phyloP scores from a whole-genome alignment of 768 basidiomycete genomes.

The Termitomyces sp. region DNA sequence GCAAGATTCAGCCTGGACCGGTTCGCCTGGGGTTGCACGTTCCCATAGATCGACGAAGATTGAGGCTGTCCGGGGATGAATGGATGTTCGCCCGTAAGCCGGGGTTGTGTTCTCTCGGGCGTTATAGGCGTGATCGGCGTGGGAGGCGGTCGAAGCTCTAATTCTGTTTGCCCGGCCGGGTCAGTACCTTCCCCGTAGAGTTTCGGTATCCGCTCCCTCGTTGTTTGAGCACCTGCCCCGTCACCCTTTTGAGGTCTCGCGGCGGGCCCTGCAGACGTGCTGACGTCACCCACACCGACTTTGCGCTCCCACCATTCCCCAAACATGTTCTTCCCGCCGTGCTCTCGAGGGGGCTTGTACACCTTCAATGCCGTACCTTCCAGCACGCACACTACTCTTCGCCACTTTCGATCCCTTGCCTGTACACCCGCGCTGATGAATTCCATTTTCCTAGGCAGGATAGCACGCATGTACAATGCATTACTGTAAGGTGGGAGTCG shows the following conservation, averaged over 20 bases:
- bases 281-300: slow-evolving; percentile 69
- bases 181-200: slow-evolving; percentile 15
- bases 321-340: slow-evolving; percentile 46
- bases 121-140: slow-evolving; percentile 11
- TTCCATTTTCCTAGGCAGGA: slow-evolving; percentile 92
- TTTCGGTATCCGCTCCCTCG: slow-evolving; percentile 14
- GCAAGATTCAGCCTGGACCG: slow-evolving; percentile 41
- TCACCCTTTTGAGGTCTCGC: slow-evolving; percentile 19
- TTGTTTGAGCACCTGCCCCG: slow-evolving; percentile 15
- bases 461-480: slow-evolving; percentile 71
- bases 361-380: slow-evolving; percentile 90
- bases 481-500: slow-evolving; percentile 80
- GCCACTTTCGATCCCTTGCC: slow-evolving; percentile 90
- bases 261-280: slow-evolving; percentile 21
- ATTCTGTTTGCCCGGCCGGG: slow-evolving; percentile 16
- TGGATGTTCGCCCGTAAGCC: slow-evolving; percentile 13
- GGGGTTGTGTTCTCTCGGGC: slow-evolving; percentile 14
- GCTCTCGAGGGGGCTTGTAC: slow-evolving; percentile 47
- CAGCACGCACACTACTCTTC: slow-evolving; percentile 79
- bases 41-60: slow-evolving; percentile 6
- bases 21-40: slow-evolving; percentile 19
- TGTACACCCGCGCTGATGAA: slow-evolving; percentile 83
- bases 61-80: slow-evolving; percentile 13
- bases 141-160: slow-evolving; percentile 12
- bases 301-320: slow-evolving; percentile 78